These are phyloP conservation scores for Nyctanthes arbortristis DNA, from an alignment of 257 asterid genomes.

Conservation along the genomic window DNA sequence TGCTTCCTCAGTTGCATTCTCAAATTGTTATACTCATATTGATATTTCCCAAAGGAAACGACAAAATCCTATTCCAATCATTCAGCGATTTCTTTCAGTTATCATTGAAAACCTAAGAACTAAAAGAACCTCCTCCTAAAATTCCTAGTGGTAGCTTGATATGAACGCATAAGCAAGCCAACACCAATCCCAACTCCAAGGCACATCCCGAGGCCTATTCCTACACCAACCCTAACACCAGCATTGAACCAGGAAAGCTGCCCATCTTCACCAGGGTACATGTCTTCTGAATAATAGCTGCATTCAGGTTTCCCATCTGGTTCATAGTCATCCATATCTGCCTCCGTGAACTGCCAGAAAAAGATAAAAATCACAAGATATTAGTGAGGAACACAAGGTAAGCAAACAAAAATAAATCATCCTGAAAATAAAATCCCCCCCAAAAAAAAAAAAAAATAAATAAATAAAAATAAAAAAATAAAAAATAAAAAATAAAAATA, in stretches of 20 bases:
- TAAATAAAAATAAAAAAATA: no score
- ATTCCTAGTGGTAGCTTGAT: conserved; percentile 51
- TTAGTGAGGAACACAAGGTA: not conserved
- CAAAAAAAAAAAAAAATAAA: no score
- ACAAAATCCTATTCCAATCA: conserved; percentile 20
- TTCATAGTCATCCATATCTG: conserved; percentile 44
- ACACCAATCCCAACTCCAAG: conserved; percentile 62
- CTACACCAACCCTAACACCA: conserved; percentile 65
- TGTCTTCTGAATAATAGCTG: conserved; percentile 48
- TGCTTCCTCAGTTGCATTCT: conserved; percentile 23
- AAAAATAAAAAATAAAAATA: no score
- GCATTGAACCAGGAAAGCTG: conserved; percentile 61
- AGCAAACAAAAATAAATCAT: not conserved
- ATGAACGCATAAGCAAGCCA: conserved; percentile 54
- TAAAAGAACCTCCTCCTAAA: conserved; percentile 57
- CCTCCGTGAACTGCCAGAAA: conserved; percentile 38
- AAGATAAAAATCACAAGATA: not conserved
- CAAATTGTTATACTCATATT: conserved; percentile 6
- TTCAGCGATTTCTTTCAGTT: conserved; percentile 7
- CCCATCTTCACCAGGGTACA: conserved; percentile 58
- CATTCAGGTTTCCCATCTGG: conserved; percentile 44
- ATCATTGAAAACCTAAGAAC: conserved; percentile 14
- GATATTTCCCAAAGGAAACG: conserved; percentile 16
- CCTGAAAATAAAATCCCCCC: not conserved
- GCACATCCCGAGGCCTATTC: conserved; percentile 66